phyloP scores from a whole-genome alignment of 1,284 basidiomycete genomes.

The Porodaedalea pini region DNA sequence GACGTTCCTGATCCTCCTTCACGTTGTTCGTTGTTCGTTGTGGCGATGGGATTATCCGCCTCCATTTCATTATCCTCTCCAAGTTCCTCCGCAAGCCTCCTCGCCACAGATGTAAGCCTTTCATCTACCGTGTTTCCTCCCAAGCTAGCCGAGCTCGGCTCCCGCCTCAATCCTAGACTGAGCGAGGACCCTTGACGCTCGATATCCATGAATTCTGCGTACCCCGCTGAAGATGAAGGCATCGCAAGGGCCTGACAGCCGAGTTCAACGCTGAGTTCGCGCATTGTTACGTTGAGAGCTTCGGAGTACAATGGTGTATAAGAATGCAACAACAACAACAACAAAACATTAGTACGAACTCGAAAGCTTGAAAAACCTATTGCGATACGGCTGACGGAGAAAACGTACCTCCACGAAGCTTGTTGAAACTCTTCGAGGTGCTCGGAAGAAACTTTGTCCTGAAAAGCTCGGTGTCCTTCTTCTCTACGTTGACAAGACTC shows the following conservation, averaged over 20 bases:
- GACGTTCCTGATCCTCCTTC: not conserved
- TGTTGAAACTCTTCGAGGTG: conserved; percentile 26
- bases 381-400: not conserved
- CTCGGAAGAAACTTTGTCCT: conserved; percentile 27
- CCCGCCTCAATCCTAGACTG: not conserved
- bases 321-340: not conserved
- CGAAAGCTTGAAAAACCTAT: too few species aligned
- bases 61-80: conserved; percentile 2
- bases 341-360: not conserved
- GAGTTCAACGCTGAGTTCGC: conserved; percentile 27
- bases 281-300: conserved; percentile 25
- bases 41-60: not conserved
- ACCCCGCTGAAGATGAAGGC: conserved; percentile 15
- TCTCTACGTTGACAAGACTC: conserved; percentile 26
- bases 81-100: conserved; percentile 24
- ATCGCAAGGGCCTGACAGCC: conserved; percentile 23
- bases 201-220: conserved; percentile 23
- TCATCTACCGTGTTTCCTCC: conserved; percentile 1
- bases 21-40: not conserved
- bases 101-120: conserved; percentile 11
- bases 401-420: conserved; percentile 26
- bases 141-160: not conserved
- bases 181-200: conserved; percentile 16
- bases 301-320: not conserved
- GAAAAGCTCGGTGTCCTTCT: conserved; percentile 28